Evolutionary conservation across 1,284 basidiomycete species (phyloP).

Genomic region (Pseudozyma flocculosa): DNA sequence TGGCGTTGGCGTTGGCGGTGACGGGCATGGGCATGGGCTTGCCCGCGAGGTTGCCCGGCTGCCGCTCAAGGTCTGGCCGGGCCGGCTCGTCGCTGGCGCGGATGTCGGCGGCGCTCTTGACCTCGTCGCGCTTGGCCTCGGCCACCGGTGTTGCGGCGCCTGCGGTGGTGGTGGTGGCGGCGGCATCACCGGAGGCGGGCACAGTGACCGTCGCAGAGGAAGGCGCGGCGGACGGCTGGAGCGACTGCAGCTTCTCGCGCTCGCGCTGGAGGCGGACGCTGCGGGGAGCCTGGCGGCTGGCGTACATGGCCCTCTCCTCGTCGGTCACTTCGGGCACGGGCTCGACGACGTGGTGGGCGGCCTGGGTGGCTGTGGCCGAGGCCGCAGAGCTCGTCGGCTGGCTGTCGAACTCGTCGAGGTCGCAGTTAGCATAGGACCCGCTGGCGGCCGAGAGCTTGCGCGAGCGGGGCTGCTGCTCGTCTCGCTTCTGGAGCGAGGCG

Average conservation of each 20-base stretch:
- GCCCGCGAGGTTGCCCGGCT: slow-evolving; percentile 24
- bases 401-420: slow-evolving; percentile 25
- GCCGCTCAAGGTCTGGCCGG: slow-evolving; percentile 12
- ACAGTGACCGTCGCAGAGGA: no score
- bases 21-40: slow-evolving; percentile 13
- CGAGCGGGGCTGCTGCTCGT: neutral
- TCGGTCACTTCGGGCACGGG: slow-evolving; percentile 35
- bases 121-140: slow-evolving; percentile 4
- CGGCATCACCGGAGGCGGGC: no score
- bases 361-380: slow-evolving; percentile 10
- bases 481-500: slow-evolving; percentile 1
- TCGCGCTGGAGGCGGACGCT: slow-evolving; percentile 32
- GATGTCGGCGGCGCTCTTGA: slow-evolving; percentile 6
- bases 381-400: neutral
- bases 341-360: slow-evolving; percentile 15
- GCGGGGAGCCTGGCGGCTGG: slow-evolving; percentile 34
- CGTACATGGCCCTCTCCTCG: slow-evolving; percentile 35
- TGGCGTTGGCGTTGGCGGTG: slow-evolving; percentile 9
- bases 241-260: slow-evolving; percentile 7
- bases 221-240: neutral
- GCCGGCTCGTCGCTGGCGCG: slow-evolving; percentile 25
- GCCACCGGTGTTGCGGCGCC: no score
- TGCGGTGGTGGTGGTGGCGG: no score
- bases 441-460: slow-evolving; percentile 20
- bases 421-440: slow-evolving; percentile 46